phyloP scores from a whole-genome alignment of 495 filamentous ascomycete species.

The Xylaria cubensis region DNA sequence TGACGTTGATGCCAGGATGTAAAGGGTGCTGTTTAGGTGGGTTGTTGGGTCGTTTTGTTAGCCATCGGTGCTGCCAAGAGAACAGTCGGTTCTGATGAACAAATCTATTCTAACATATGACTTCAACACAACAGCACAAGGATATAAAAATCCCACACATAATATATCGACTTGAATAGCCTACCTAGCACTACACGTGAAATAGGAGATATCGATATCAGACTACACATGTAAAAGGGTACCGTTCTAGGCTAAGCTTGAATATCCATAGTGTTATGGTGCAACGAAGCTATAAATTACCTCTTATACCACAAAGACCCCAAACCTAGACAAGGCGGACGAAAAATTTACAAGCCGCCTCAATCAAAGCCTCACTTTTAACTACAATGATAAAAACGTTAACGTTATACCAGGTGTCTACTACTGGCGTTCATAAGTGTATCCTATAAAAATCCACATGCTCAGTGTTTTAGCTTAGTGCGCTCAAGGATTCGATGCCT shows the following conservation, averaged over 20 bases:
- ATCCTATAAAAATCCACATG: not conserved
- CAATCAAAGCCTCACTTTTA: not conserved
- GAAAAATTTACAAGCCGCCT: not conserved
- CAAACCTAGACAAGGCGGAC: not conserved
- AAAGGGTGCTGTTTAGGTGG: conserved; percentile 5
- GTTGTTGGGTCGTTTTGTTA: conserved; percentile 1
- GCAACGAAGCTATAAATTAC: not conserved
- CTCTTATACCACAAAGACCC: not conserved
- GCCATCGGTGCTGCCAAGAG: not conserved
- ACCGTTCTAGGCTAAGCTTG: not conserved
- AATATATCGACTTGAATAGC: not conserved
- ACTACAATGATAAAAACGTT: not conserved
- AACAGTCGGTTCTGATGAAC: not conserved
- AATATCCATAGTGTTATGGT: conserved; percentile 9
- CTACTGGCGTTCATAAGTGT: not conserved
- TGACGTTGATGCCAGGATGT: not conserved
- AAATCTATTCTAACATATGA: not conserved
- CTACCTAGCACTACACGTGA: not conserved
- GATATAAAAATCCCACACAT: not conserved
- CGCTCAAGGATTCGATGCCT: not conserved
- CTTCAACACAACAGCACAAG: not conserved
- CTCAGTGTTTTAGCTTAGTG: conserved; percentile 5
- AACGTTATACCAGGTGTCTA: not conserved
- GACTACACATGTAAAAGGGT: not conserved
- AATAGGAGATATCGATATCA: not conserved